Evolutionary conservation across 805 yeast genomes (phyloP), one percentile per base, ranked within the genome.

Genomic region (Cyberlindnera veronae): DNA sequence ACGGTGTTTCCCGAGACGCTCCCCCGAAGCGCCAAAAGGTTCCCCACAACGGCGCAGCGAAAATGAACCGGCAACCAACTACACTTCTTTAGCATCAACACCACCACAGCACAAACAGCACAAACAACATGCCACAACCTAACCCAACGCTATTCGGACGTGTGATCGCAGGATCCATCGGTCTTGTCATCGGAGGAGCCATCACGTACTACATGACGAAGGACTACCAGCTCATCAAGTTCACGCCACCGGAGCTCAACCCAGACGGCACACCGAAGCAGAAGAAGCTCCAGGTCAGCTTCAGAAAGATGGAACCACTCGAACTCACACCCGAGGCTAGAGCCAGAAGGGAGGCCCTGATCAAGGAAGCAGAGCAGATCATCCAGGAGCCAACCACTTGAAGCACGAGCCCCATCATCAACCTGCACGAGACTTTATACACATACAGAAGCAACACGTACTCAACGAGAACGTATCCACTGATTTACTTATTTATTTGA

Each of bases 231-330:
- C 47, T 69, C 38, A 51, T 71, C 30, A 70, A 69, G 48, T 63
- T 60, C 39, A 49, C 61, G 12, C 73, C 74, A 19, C 64, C 72
- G 1, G 61, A 61, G 36, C 62, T 61, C 32, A 54, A 67, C 31
- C 68, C 69, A 0, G 62, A 68, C 12, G 63, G 67, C 48, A 64
- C 66, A 30, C 61, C 55, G 29, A 48, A 49, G 28, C 62, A 55
- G 29, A 49, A 49, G 34, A 63, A 67, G 7, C 56, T 69, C 38
- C 62, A 45, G 29, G 58, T 71, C 11, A 50, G 54, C 12, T 62
- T 65, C 36, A 55, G 61, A 20, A 66, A 64, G 28, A 62, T 64
- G 37, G 61, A 61, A 16, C 71, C 72, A 0, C 42, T 70, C 19
- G 63, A 66, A 34, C 48, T 69, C 42, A 69, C 63, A 31, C 66